These are phyloP conservation scores for Lotmaria passim DNA, from an alignment of 208 protist species.

Conservation along the genomic window DNA sequence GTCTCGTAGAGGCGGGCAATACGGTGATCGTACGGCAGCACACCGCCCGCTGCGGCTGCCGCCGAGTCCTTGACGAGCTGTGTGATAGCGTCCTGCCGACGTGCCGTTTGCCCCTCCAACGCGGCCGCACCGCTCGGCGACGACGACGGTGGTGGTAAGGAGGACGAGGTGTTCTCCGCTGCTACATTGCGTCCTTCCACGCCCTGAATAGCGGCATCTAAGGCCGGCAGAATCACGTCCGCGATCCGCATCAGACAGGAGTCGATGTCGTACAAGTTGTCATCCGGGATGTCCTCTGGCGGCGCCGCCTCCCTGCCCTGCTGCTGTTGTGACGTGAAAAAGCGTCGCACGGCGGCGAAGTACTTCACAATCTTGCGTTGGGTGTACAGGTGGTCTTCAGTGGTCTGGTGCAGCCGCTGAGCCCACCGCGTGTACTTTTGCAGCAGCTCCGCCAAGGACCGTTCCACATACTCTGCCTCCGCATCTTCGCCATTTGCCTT, in stretches of 20 bases:
- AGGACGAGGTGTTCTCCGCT: neutral
- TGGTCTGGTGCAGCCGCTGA: conserved; percentile 71
- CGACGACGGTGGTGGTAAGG: neutral
- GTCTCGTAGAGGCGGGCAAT: conserved; percentile 75
- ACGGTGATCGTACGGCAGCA: conserved; percentile 71
- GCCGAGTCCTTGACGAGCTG: conserved; percentile 40
- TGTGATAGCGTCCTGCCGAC: conserved; percentile 37
- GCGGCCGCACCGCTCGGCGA: neutral
- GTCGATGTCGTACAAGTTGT: conserved; percentile 88
- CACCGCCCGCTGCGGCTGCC: conserved; percentile 11
- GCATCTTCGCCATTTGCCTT: neutral
- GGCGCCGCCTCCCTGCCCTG: conserved; percentile 3
- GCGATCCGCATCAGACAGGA: conserved; percentile 67
- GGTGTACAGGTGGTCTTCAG: conserved; percentile 82
- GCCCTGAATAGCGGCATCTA: conserved; percentile 59
- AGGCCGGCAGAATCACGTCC: conserved; percentile 75
- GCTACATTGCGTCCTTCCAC: conserved; percentile 16
- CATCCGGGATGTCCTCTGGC: conserved; percentile 35
- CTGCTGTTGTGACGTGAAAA: conserved; percentile 48
- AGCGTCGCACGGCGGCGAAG: conserved; percentile 74
- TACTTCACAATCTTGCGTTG: conserved; percentile 86
- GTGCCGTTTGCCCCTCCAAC: conserved; percentile 5
- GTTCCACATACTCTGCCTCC: conserved; percentile 50
- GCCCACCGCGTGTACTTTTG: conserved; percentile 88
- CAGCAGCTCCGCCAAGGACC: conserved; percentile 71